phyloP scores from a whole-genome alignment of 257 asterid species.

The Coffea canephora region DNA sequence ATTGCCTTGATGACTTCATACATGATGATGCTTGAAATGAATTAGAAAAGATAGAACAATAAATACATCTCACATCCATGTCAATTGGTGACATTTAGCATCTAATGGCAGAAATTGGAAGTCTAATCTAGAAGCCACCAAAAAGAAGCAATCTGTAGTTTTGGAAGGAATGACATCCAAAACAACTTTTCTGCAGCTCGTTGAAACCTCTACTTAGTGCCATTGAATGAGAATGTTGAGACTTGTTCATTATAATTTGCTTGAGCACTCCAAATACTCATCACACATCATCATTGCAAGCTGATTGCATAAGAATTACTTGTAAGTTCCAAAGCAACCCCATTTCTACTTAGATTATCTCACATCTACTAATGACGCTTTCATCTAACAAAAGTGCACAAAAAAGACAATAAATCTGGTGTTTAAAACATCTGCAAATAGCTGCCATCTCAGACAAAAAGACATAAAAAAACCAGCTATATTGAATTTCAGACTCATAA shows the following conservation, averaged over 20 bases:
- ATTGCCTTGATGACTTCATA: constrained; percentile 5
- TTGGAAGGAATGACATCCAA: constrained; percentile 19
- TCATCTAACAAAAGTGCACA: not conserved
- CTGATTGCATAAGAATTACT: constrained; percentile 54
- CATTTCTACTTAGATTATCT: not conserved
- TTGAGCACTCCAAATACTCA: constrained; percentile 51
- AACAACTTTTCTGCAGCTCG: constrained; percentile 41
- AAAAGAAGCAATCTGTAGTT: constrained; percentile 14
- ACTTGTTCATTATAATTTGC: constrained; percentile 26
- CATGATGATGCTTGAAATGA: not conserved
- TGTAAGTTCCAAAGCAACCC: constrained; percentile 30
- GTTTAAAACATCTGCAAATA: not conserved
- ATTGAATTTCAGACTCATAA: not conserved
- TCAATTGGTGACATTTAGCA: not conserved
- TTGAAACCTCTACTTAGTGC: constrained; percentile 30
- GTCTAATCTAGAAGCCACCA: constrained; percentile 3
- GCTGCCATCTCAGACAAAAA: not conserved
- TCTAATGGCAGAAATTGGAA: not conserved
- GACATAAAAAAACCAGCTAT: not conserved
- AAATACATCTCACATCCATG: not conserved
- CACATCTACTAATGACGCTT: not conserved
- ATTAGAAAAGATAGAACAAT: not conserved
- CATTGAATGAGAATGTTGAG: constrained; percentile 27
- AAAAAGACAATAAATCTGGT: not conserved
- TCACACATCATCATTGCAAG: constrained; percentile 87